Base-by-base conservation (phyloP, 108 stramenopile species). In the Fragilaria crotonensis region DNA sequence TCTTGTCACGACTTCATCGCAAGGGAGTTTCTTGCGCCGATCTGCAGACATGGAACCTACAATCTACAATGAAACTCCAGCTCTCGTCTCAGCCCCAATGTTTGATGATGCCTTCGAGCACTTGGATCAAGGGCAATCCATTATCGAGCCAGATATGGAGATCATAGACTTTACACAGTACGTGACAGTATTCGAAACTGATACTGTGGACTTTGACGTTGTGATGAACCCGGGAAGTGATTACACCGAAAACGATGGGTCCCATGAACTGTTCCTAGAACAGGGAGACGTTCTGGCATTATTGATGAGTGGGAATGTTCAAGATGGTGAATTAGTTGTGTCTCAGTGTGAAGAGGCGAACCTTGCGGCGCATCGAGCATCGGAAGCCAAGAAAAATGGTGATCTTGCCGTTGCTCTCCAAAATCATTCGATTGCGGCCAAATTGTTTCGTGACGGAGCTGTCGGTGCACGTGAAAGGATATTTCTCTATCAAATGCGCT, bases 21-120 rank as follows among this genome's bases (percentile, higher is more conserved):
- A 75, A 51, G 73, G 67, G 18, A 75, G 73, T 54, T 75, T 68
- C 25, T 41, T 65, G 57, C 63, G n/a, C n/a, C n/a, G n/a, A n/a
- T n/a, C n/a, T n/a, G n/a, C n/a, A n/a, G n/a, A n/a, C n/a, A n/a
- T n/a, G n/a, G n/a, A n/a, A n/a, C n/a, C n/a, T n/a, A n/a, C n/a
- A 11, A 44, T 44, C 41, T 11, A 11, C 41, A 44, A 44, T 17
- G 17, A 44, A 17, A 11, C 41, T 11, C 41, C 41, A 44, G 41
- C 14, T 44, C 17, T 44, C 41, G 17, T 44, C 41, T 11, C 41
- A 17, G 41, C 11, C 41, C 11, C 17, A 17, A 17, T 11, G 17
- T 11, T 44, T 44, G 14, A 44, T 44, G 41, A 44, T 17, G 17
- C 41, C 41, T 11, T 44, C 41, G 41, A 44, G 14, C 41, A 44